These are phyloP conservation scores for Psidium friedrichsthalianum DNA, from an alignment of 345 rosid species.

Conservation along the genomic window DNA sequence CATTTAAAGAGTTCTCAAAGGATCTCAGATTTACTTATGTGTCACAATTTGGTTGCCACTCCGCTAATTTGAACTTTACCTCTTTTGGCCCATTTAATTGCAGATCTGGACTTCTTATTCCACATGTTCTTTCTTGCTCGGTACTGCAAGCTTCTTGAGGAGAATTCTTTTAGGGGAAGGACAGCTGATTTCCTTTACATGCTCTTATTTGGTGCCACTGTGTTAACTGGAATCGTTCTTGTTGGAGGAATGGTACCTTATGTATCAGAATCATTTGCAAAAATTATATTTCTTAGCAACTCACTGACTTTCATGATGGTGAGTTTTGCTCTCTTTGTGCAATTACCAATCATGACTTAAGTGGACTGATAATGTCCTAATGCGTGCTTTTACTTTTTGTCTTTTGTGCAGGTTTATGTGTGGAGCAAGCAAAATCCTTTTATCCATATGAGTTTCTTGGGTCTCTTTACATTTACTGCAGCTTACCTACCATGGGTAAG, in stretches of 20 bases:
- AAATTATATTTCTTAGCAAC: conserved; percentile 93
- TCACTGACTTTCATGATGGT: conserved; percentile 99
- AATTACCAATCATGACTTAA: neutral
- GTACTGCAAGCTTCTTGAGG: conserved; percentile 97
- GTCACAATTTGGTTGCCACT: neutral
- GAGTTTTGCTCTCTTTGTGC: conserved; percentile 7
- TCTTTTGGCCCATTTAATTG: conserved; percentile 2
- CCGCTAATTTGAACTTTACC: neutral
- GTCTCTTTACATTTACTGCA: conserved; percentile 89
- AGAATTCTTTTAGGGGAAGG: conserved; percentile 94
- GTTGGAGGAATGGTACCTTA: conserved; percentile 93
- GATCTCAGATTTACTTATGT: neutral
- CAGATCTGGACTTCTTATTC: conserved; percentile 96
- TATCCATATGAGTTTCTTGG: conserved; percentile 97
- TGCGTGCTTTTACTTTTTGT: neutral
- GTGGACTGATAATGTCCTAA: neutral
- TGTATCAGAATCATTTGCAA: conserved; percentile 79
- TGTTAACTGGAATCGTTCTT: conserved; percentile 79
- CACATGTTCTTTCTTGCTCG: conserved; percentile 99
- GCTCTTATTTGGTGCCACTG: conserved; percentile 92
- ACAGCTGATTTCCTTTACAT: conserved; percentile 97
- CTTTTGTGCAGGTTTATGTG: conserved; percentile 62
- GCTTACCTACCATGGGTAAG: conserved; percentile 97
- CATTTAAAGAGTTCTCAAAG: neutral
- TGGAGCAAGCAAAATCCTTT: conserved; percentile 99